Evolutionary conservation across 2,329 filamentous ascomycete genomes (phyloP).

Genomic region (Fusarium chaquense): DNA sequence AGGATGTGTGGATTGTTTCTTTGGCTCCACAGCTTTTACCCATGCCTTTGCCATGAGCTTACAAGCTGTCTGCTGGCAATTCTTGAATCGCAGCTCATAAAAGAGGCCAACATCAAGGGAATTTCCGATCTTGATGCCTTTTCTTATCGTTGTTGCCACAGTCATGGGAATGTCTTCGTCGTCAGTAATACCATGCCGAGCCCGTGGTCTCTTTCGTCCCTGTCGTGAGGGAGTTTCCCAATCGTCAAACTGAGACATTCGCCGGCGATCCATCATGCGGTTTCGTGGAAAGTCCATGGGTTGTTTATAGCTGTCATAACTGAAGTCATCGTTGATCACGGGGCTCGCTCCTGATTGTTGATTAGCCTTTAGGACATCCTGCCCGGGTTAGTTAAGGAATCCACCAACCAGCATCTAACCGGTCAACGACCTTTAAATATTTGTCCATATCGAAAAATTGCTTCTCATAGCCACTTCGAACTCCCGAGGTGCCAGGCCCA

Average conservation of each 20-base stretch:
- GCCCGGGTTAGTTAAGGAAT: no score
- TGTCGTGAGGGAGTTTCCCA: conserved; percentile 50
- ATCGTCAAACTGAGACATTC: conserved; percentile 50
- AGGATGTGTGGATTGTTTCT: conserved; percentile 80
- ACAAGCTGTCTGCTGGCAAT: conserved; percentile 77
- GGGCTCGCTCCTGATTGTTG: conserved; percentile 49
- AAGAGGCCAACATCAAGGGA: conserved; percentile 67
- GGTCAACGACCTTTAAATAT: conserved; percentile 57
- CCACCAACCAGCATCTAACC: conserved; percentile 55
- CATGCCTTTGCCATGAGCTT: conserved; percentile 81
- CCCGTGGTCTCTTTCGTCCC: conserved; percentile 49
- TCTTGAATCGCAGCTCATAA: conserved; percentile 71
- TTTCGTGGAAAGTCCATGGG: conserved; percentile 45
- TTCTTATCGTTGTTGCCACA: conserved; percentile 55
- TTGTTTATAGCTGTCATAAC: conserved; percentile 47
- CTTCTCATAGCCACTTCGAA: conserved; percentile 55
- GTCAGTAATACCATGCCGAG: conserved; percentile 54
- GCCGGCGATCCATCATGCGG: conserved; percentile 49
- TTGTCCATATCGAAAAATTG: conserved; percentile 62
- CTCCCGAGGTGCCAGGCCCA: conserved; percentile 55
- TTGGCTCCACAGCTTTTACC: conserved; percentile 80
- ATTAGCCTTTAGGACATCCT: conserved; percentile 21
- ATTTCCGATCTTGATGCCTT: conserved; percentile 65
- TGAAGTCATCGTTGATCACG: conserved; percentile 51
- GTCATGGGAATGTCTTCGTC: conserved; percentile 58